Evolutionary conservation across 2,329 filamentous ascomycete genomes (phyloP), one percentile per base, ranked within the genome.

Genomic region (Dactylellina drechsleri): DNA sequence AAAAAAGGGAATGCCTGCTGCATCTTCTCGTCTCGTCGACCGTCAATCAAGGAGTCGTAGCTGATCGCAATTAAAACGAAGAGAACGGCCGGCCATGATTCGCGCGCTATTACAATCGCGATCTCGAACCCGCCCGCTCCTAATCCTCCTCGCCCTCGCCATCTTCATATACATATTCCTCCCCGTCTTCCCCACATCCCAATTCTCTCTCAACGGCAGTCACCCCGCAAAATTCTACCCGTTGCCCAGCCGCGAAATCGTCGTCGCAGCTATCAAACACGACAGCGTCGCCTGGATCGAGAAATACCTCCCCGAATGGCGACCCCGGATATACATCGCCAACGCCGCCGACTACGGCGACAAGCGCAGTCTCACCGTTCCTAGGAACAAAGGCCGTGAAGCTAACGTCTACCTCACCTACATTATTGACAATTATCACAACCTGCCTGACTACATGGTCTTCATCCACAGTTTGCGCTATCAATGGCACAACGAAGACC

Each of bases 361-460:
- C 58, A 65, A 50, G 26, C 41, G 28, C 26, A 70, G 65, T 41
- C 50, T 76, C 52, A 70, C 66, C 7, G 66, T 71, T 8, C 59
- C 72, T 8, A 49, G 47, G 50, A 76, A 89, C 77, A 88, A 88
- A 79, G 88, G 87, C 50, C 85, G 87, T 78, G 88, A 90, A 80
- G 86, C 86, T 23, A 89, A 89, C 84, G 83, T 84, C 18, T 89
- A 89, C 80, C 82, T 89, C 58, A 86, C 86, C 50, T 89, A 87
- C 80, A 86, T 89, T 75, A 87, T 89, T 79, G 86, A 89, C 77
- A 83, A 88, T 79, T 90, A 89, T 80, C 81, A 88, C 53, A 81
- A 84, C 7, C 83, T 76, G 40, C 72, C 72, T n/a, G 66, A 76
- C 18, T 70, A 68, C n/a, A 64, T 71, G 54, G 72, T 76, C 45